A percentile compares a stretch with the other conserved stretches of the same genome.
phyloP scores from a whole-genome alignment of 441 rosid genomes.

The Croton laevigatus region DNA sequence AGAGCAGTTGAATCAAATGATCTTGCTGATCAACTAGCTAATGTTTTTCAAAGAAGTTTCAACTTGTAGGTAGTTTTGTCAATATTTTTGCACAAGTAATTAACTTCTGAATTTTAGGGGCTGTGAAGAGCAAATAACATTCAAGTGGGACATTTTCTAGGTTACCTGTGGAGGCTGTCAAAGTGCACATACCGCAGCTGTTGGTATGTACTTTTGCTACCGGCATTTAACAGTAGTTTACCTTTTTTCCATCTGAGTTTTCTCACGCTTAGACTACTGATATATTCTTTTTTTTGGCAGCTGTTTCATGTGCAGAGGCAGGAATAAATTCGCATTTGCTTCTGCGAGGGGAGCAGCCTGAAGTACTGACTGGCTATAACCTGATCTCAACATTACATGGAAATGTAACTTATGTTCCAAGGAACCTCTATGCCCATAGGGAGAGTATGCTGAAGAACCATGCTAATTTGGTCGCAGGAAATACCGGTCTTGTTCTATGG shows the following conservation, averaged over 20 bases:
- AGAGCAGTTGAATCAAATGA: not conserved
- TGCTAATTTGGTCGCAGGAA: constrained; percentile 56
- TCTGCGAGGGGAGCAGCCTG: constrained; percentile 83
- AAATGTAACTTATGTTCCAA: constrained; percentile 62
- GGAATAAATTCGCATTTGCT: constrained; percentile 83
- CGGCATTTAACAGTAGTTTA: not conserved
- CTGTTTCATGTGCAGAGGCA: constrained; percentile 88
- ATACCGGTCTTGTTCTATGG: constrained; percentile 41
- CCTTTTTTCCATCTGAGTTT: constrained; percentile 3
- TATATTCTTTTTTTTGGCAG: constrained; percentile 40
- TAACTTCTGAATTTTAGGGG: constrained; percentile 18
- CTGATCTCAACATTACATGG: constrained; percentile 74
- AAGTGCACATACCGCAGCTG: constrained; percentile 89
- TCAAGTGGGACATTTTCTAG: constrained; percentile 45
- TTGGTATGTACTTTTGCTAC: constrained; percentile 43
- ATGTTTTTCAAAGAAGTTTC: not conserved
- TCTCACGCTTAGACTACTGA: not conserved
- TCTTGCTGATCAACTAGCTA: constrained; percentile 1
- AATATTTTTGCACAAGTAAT: not conserved
- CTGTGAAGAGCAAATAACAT: constrained; percentile 25
- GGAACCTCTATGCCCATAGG: constrained; percentile 61
- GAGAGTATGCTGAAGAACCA: constrained; percentile 55
- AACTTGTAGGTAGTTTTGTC: constrained; percentile 1
- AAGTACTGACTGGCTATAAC: constrained; percentile 76
- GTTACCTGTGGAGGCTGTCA: constrained; percentile 97